phyloP scores from a whole-genome alignment of 2,329 filamentous ascomycete species.

The Sodiomyces alkalinus region DNA sequence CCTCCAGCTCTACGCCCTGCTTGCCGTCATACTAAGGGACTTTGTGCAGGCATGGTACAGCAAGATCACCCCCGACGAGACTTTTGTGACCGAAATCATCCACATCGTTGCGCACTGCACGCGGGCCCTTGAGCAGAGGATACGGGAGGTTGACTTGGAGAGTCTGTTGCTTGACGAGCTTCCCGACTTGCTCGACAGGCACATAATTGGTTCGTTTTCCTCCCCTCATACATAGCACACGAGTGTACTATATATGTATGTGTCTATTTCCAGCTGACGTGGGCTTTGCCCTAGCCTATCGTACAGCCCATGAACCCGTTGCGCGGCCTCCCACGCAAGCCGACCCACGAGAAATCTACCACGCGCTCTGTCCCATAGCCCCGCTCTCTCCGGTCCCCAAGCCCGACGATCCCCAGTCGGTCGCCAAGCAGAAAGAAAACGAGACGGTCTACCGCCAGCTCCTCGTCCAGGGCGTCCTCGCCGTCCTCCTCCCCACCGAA shows the following conservation, averaged over 20 bases:
- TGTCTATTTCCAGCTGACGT: no score
- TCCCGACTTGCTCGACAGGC: conserved; percentile 63
- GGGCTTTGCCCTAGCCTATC: conserved; percentile 50
- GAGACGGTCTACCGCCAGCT: conserved; percentile 78
- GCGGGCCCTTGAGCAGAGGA: conserved; percentile 69
- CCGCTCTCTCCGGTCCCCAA: conserved; percentile 64
- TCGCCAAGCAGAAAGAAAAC: conserved; percentile 52
- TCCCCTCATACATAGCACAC: background rate
- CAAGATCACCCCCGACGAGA: conserved; percentile 80
- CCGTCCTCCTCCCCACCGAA: conserved; percentile 77
- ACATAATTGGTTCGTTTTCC: conserved; percentile 50
- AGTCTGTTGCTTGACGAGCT: conserved; percentile 76
- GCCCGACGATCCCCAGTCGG: conserved; percentile 30
- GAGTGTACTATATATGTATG: conserved; percentile 1
- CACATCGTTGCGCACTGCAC: conserved; percentile 89
- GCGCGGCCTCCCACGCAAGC: conserved; percentile 43
- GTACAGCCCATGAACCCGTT: conserved; percentile 45
- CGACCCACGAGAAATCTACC: conserved; percentile 58
- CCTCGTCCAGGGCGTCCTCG: conserved; percentile 67
- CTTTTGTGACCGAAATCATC: conserved; percentile 75
- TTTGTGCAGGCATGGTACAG: conserved; percentile 89
- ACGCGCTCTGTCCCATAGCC: conserved; percentile 68
- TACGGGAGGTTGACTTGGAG: conserved; percentile 71
- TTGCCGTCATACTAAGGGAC: conserved; percentile 78
- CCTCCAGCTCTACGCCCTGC: conserved; percentile 79